A percentile compares a stretch with the other conserved stretches of the same genome.
These are phyloP conservation scores for Oryza coarctata DNA, from an alignment of 176 grass and related monocot species.

Conservation along the genomic window DNA sequence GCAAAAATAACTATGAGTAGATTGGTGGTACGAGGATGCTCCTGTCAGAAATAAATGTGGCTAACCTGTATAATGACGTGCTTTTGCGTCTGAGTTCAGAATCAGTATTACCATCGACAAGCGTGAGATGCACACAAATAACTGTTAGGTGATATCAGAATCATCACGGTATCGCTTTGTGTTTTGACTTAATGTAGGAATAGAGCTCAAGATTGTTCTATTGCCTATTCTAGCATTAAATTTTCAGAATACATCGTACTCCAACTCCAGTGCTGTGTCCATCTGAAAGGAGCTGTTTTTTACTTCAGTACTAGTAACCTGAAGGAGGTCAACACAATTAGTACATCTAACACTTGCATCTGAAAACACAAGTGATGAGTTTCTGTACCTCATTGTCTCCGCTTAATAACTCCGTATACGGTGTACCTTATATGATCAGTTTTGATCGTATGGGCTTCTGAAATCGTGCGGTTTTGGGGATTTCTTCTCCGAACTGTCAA, in stretches of 20 bases:
- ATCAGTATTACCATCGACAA: neutral
- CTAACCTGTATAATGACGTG: neutral
- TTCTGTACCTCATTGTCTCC: neutral
- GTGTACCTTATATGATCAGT: neutral
- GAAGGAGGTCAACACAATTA: neutral
- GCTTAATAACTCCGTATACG: neutral
- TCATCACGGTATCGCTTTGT: neutral
- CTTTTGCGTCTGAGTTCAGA: neutral
- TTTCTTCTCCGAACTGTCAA: neutral
- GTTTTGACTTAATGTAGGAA: neutral
- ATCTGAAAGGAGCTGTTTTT: neutral
- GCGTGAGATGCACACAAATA: neutral
- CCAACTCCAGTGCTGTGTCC: neutral
- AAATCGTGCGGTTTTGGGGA: neutral
- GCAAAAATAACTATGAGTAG: neutral
- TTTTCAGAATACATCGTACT: neutral
- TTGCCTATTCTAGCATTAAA: slow-evolving; percentile 5
- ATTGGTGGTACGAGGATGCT: neutral
- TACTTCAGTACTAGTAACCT: neutral
- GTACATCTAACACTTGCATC: neutral
- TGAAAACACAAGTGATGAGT: neutral
- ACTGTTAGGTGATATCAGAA: slow-evolving; percentile 19
- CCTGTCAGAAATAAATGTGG: neutral
- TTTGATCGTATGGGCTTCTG: neutral
- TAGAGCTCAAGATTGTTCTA: slow-evolving; percentile 22